These are phyloP conservation scores for Botryosphaeria agaves DNA, from an alignment of 2,329 filamentous ascomycete species.

Conservation along the genomic window DNA sequence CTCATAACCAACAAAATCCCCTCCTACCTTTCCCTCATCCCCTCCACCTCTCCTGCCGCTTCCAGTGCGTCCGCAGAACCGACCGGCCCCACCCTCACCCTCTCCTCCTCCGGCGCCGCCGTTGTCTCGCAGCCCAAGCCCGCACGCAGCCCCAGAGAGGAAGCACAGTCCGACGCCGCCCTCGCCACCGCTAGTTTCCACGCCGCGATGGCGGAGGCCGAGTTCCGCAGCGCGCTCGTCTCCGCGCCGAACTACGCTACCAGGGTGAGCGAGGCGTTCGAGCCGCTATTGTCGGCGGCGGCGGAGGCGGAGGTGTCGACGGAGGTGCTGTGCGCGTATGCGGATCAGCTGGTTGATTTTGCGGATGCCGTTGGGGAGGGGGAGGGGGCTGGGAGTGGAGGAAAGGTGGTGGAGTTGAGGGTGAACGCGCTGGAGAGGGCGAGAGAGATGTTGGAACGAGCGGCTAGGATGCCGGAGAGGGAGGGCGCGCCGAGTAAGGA, in stretches of 20 bases:
- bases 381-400: too few species aligned
- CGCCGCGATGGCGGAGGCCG: constrained; percentile 36
- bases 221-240: constrained; percentile 34
- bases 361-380: too few species aligned
- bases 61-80: too few species aligned
- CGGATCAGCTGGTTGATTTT: constrained; percentile 37
- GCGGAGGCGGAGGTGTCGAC: constrained; percentile 11
- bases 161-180: constrained; percentile 13
- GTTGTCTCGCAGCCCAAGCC: constrained; percentile 2
- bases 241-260: constrained; percentile 36
- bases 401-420: too few species aligned
- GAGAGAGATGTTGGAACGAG: too few species aligned
- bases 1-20: constrained; percentile 37
- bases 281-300: constrained; percentile 8
- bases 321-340: constrained; percentile 34
- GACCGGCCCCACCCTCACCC: constrained; percentile 3
- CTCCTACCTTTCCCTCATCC: constrained; percentile 26
- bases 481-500: too few species aligned
- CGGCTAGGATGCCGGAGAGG: too few species aligned
- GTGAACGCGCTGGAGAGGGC: too few species aligned
- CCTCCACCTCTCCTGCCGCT: constrained; percentile 7
- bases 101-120: too few species aligned
- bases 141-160: constrained; percentile 23
- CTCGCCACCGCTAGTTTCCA: constrained; percentile 40
- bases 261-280: constrained; percentile 17